Evolutionary conservation across 2,329 filamentous ascomycete species (phyloP), one percentile per base, ranked within the genome.

Genomic region (Hypomyces perniciosus): DNA sequence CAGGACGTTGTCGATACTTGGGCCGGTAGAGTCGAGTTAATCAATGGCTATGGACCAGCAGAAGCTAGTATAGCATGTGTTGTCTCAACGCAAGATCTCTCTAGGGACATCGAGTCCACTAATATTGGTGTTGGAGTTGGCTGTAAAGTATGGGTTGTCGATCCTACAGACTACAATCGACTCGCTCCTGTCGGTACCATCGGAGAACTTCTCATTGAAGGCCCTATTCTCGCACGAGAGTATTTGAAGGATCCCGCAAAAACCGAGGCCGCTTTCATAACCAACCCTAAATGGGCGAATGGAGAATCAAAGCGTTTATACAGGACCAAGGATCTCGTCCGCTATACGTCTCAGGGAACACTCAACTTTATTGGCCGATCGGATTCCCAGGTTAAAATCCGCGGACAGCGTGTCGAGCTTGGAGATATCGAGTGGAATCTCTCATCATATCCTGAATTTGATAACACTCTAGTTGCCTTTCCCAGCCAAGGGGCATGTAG

Each of bases 361-460:
- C 58, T 77, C 8, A 56, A 67, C 1, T 75, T 71, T 45, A 58
- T 75, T 43, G 77, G 76, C 42, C 68, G 79, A 28, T 78, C 77
- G 54, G 78, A 81, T 56, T 71, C 70, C 0, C 78, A 81, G 59
- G 71, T 81, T 44, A 82, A 82, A 60, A 61, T 82, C 9, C 70
- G 73, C 28, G 81, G 81, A 26, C 79, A 73, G 52, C 62, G 77
- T 46, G 68, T 79, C 44, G 81, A 76, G 63, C 65, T 77, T 8
- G 51, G 43, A 2, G 57, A 58, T 29, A 49, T 60, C 5, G 58
- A 59, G 30, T 37, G 31, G 13, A 31, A 51, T 26, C 30, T 51
- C 12, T 8, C 33, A 35, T 35, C 33, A 35, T 12, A 35, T 12
- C 20, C 20, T 20, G 20, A 12, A 35, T 35, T 12, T 35, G 8